Percentiles rank a stretch among this genome's conserved stretches.
Evolutionary conservation across 2,329 filamentous ascomycete genomes (phyloP).

Genomic region (Fusarium gaditjirri): DNA sequence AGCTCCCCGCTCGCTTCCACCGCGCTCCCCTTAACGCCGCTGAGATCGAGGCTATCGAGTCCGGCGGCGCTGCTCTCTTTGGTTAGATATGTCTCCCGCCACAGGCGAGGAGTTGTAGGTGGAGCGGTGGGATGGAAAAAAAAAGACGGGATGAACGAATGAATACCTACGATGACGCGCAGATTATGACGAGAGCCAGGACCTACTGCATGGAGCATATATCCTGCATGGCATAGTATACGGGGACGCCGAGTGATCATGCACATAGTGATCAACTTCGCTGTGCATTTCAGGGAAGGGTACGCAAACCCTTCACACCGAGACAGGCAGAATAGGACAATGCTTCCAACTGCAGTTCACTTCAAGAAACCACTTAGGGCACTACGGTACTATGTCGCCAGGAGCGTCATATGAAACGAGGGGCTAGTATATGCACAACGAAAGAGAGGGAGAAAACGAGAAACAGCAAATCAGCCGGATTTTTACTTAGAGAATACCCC

Average conservation of each 20-base stretch:
- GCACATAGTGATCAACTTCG: constrained; percentile 18
- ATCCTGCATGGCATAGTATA: constrained; percentile 28
- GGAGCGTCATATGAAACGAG: constrained; percentile 22
- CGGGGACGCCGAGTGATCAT: constrained; percentile 33
- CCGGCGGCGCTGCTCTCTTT: constrained; percentile 78
- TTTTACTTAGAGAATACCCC: constrained; percentile 24
- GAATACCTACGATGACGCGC: constrained; percentile 30
- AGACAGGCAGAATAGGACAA: constrained; percentile 3
- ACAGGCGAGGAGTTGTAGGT: constrained; percentile 32
- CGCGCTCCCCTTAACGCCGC: constrained; percentile 76
- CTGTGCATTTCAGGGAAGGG: constrained; percentile 21
- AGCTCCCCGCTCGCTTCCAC: constrained; percentile 87
- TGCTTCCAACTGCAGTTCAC: constrained; percentile 8
- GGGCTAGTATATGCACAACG: constrained; percentile 18
- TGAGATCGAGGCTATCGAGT: constrained; percentile 97
- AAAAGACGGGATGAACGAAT: constrained; percentile 35
- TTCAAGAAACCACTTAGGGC: constrained; percentile 27
- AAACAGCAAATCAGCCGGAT: constrained; percentile 18
- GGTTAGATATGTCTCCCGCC: constrained; percentile 50
- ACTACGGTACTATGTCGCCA: constrained; percentile 27
- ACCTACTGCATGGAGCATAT: constrained; percentile 31
- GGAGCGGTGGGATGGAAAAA: constrained; percentile 32
- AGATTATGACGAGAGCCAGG: constrained; percentile 27
- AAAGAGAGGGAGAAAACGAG: constrained; percentile 11
- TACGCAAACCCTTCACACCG: constrained; percentile 16